Percentiles rank a stretch among this genome's conserved stretches.
Conservation (phyloP, 257 asterid species). For the Paulownia fortunei region DNA sequence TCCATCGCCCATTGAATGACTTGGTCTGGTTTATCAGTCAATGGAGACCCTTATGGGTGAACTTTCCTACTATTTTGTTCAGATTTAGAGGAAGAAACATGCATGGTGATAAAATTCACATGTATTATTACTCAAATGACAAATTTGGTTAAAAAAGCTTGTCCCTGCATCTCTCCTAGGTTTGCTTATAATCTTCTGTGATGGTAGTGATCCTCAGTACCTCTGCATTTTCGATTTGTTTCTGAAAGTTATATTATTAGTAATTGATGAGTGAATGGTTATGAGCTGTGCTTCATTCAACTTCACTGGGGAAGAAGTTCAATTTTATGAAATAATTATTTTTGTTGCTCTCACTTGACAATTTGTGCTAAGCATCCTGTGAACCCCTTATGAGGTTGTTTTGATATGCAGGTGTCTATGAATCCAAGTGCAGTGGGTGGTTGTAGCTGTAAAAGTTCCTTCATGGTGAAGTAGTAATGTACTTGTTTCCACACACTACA, state of each 20-base stretch:
- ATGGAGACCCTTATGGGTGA: background rate
- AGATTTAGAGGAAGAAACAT: background rate
- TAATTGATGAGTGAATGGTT: background rate
- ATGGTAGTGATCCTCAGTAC: background rate
- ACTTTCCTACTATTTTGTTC: background rate
- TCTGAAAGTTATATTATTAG: background rate
- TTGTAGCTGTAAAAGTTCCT: constrained; percentile 95
- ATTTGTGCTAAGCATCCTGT: background rate
- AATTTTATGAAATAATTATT: background rate
- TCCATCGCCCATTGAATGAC: background rate
- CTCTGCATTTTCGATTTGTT: background rate
- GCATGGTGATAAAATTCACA: background rate
- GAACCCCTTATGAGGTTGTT: background rate
- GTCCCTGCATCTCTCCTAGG: background rate
- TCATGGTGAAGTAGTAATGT: constrained; percentile 59
- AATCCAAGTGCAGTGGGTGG: constrained; percentile 98
- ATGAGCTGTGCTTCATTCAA: background rate
- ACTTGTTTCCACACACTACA: background rate
- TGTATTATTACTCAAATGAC: background rate
- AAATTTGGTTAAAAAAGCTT: background rate
- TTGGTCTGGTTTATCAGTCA: background rate
- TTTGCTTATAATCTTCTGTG: background rate
- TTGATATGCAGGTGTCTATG: constrained; percentile 65
- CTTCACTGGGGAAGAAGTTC: background rate
- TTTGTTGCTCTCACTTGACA: background rate